Evolutionary conservation across 148 eudicot species (phyloP).

Genomic region (Vaccinium darrowii): DNA sequence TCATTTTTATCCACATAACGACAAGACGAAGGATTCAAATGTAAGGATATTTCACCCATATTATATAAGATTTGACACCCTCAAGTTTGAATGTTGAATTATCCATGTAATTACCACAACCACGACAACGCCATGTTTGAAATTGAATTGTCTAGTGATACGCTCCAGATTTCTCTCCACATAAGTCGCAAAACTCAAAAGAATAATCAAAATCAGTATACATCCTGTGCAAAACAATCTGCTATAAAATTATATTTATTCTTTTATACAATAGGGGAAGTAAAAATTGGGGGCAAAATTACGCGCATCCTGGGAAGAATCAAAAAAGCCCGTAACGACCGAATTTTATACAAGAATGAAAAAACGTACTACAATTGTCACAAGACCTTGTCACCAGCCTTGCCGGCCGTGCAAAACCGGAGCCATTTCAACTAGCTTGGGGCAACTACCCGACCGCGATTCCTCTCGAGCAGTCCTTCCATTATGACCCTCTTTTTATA

Average conservation of each 20-base stretch:
- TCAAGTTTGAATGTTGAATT: not conserved
- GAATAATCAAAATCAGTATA: not conserved
- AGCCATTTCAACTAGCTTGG: not conserved
- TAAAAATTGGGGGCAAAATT: not conserved
- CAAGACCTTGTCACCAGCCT: not conserved
- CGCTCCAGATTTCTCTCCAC: not conserved
- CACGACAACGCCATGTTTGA: not conserved
- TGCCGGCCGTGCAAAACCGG: not conserved
- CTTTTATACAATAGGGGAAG: not conserved
- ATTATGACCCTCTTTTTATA: constrained; percentile 26
- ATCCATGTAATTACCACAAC: not conserved
- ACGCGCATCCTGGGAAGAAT: not conserved
- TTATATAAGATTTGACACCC: not conserved
- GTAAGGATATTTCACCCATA: not conserved
- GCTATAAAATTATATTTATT: not conserved
- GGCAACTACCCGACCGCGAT: not conserved
- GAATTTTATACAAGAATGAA: not conserved
- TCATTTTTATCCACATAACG: no score
- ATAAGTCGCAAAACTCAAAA: not conserved
- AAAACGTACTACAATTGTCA: not conserved
- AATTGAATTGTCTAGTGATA: not conserved
- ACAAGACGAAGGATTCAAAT: no score
- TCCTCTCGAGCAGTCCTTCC: constrained; percentile 26
- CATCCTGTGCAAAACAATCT: not conserved
- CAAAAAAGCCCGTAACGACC: not conserved